Conservation (phyloP, 2,329 filamentous ascomycete genomes). For the Magnaporthiopsis incrustans region DNA sequence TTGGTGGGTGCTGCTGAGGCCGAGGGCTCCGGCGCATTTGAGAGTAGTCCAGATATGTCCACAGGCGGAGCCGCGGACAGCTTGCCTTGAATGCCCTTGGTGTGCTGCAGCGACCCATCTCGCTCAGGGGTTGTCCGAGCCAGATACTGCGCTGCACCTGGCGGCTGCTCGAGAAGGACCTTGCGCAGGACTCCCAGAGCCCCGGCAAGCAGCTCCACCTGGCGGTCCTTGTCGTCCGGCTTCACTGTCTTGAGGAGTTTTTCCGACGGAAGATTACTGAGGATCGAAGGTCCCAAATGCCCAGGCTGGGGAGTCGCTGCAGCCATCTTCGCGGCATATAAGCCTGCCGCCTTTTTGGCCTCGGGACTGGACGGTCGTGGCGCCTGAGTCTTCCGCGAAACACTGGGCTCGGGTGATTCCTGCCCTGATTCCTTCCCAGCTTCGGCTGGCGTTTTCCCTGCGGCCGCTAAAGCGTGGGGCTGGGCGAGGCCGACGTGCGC, state of each 20-base stretch:
- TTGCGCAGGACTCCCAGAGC: conserved; percentile 6
- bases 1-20: background rate
- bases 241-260: background rate
- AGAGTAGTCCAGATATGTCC: too few relatives aligned
- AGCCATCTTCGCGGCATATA: background rate
- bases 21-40: background rate
- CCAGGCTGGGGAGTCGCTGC: background rate
- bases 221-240: background rate
- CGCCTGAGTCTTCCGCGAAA: background rate
- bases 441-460: background rate
- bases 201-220: conserved; percentile 4
- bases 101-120: background rate
- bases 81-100: background rate
- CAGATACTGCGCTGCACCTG: background rate
- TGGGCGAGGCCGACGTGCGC: background rate
- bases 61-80: too few relatives aligned
- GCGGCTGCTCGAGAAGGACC: background rate
- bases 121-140: background rate
- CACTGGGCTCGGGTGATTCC: too few relatives aligned
- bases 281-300: background rate
- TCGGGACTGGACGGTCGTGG: background rate
- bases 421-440: background rate
- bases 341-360: background rate
- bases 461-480: background rate
- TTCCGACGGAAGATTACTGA: background rate